These are phyloP conservation scores for Blastomyces parvus DNA, from an alignment of 2,329 filamentous ascomycete species.

Conservation along the genomic window DNA sequence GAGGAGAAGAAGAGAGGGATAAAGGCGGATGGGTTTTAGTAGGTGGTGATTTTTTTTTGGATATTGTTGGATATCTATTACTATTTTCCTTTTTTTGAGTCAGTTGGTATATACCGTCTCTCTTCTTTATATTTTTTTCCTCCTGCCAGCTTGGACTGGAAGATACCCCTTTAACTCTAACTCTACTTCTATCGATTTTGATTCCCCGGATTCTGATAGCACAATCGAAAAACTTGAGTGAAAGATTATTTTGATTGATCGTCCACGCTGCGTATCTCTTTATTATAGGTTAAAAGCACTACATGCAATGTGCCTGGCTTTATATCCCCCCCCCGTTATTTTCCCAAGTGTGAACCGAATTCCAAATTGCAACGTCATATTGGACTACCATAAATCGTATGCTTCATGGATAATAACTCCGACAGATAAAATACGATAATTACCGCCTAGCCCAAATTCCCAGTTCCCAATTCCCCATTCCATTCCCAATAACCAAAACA, in stretches of 20 bases:
- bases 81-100: neutral
- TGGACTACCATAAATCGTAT: neutral
- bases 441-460: neutral
- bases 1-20: constrained; percentile 42
- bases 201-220: neutral
- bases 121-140: neutral
- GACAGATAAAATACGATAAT: neutral
- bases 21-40: constrained; percentile 42
- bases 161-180: neutral
- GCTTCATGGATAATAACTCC: neutral
- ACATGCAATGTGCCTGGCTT: neutral
- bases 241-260: neutral
- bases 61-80: neutral
- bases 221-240: neutral
- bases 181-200: neutral
- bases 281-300: neutral
- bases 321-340: neutral
- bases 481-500: neutral
- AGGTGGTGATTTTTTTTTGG: neutral
- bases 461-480: neutral
- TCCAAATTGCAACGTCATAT: neutral
- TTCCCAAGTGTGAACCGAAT: neutral
- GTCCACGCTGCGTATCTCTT: neutral
- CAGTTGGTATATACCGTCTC: too few species aligned
- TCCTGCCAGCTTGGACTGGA: neutral